Conservation (phyloP, 768 basidiomycete species). For the Botryobasidium botryosum region DNA sequence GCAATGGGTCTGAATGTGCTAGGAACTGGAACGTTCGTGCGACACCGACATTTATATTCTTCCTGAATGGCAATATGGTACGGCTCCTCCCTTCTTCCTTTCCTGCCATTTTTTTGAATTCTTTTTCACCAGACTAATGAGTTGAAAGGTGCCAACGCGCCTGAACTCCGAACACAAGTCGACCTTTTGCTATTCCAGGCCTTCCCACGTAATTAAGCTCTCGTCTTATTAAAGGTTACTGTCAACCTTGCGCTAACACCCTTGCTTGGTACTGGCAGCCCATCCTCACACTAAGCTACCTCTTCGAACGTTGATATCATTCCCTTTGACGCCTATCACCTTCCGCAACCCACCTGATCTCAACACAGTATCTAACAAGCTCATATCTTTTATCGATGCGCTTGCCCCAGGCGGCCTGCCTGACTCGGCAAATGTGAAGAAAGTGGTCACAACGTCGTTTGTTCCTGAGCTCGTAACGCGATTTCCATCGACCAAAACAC, state of each 20-base stretch:
- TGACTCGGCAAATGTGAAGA: conserved; percentile 24
- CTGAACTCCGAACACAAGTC: conserved; percentile 54
- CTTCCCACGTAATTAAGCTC: conserved; percentile 49
- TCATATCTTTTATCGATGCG: conserved; percentile 43
- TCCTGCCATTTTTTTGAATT: conserved; percentile 1
- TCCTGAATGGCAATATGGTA: conserved; percentile 58
- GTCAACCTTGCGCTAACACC: conserved; percentile 1
- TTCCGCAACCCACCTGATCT: conserved; percentile 55
- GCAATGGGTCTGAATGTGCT: conserved; percentile 42
- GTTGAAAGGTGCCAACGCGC: conserved; percentile 50
- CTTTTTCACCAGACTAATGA: conserved; percentile 36
- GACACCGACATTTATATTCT: conserved; percentile 86
- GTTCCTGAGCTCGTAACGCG: conserved; percentile 49
- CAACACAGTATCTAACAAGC: conserved; percentile 43
- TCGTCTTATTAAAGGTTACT: not conserved
- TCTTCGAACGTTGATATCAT: conserved; percentile 39
- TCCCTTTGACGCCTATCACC: conserved; percentile 59
- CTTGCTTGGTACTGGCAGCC: conserved; percentile 26
- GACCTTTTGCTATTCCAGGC: conserved; percentile 59
- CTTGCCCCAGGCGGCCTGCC: conserved; percentile 17
- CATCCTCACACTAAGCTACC: conserved; percentile 53
- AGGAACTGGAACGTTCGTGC: conserved; percentile 45
- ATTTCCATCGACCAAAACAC: conserved; percentile 21
- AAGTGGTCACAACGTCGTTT: conserved; percentile 31
- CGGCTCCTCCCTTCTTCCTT: conserved; percentile 9